Conservation (phyloP, 2,329 filamentous ascomycete species). For the Pseudocercospora cruenta region DNA sequence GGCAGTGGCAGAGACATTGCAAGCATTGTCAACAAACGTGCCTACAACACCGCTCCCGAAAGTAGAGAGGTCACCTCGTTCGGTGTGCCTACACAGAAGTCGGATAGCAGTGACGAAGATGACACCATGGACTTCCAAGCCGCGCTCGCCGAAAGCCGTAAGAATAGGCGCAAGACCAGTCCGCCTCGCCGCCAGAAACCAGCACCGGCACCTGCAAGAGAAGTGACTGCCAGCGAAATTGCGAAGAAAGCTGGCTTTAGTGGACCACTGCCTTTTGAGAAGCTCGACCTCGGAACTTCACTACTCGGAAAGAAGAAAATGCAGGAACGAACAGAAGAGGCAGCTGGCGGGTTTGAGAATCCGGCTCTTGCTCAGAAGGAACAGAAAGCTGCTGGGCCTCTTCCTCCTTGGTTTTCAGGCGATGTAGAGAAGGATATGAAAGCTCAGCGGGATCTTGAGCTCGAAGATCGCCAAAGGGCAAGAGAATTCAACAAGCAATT, state of each 20-base stretch:
- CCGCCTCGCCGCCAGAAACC: slow-evolving; percentile 19
- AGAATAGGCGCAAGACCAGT: slow-evolving; percentile 39
- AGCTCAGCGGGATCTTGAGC: slow-evolving; percentile 44
- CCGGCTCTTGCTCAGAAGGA: slow-evolving; percentile 44
- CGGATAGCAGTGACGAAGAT: slow-evolving; percentile 62
- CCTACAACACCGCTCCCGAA: slow-evolving; percentile 61
- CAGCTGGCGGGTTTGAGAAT: slow-evolving; percentile 69
- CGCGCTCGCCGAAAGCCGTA: slow-evolving; percentile 71
- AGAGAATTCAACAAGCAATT: slow-evolving; percentile 61
- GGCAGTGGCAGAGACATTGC: slow-evolving; percentile 65
- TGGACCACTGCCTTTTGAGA: slow-evolving; percentile 89
- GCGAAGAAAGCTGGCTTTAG: slow-evolving; percentile 65
- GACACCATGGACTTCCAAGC: slow-evolving; percentile 78
- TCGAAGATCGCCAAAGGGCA: slow-evolving; percentile 58
- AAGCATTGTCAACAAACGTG: slow-evolving; percentile 73
- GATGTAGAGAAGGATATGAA: slow-evolving; percentile 63
- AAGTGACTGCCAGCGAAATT: slow-evolving; percentile 24
- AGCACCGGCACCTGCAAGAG: slow-evolving; percentile 42
- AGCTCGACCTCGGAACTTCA: slow-evolving; percentile 69
- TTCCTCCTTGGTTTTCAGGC: slow-evolving; percentile 76
- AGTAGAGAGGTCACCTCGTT: slow-evolving; percentile 44
- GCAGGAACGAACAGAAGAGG: slow-evolving; percentile 56
- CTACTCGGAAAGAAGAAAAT: slow-evolving; percentile 56
- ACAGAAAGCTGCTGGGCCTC: slow-evolving; percentile 55
- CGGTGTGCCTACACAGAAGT: slow-evolving; percentile 36